Base-by-base conservation (phyloP, 2,329 filamentous ascomycete genomes). In the Colletotrichum cuscutae region DNA sequence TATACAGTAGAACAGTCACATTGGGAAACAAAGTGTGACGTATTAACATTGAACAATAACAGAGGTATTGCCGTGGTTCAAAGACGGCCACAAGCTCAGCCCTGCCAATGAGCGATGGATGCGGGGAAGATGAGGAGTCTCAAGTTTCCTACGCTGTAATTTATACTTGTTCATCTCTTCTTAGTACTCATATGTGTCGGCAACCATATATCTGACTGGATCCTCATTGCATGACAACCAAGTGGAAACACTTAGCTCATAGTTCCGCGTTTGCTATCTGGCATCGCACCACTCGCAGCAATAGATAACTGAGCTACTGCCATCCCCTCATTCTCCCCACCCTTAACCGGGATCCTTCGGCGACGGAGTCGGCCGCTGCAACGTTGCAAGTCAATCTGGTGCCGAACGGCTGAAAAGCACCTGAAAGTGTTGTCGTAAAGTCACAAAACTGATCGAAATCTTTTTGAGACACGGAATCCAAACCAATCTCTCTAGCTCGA, bases 61-160 rank as follows among this genome's bases (percentile, higher is more conserved):
- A 26, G 26, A 26, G 26, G 4, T 26, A 26, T 26, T 26, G 26
- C 26, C 26, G 26, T 35, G 4, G 73, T 78, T 24, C 78, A 67
- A 71, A 78, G 79, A 61, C 75, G 71, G 62, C 77, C 75, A 24
- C 22, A 42, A 22, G 19, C 59, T 32, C 54, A 11, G 13, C 15
- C 19, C 42, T 46, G 32, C 59, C 65, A 49, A 52, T 60, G 32
- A 64, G 37, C 54, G 35, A n/a, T 19, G 53, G 53, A 30, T 15
- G 65, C n/a, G 54, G 59, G 54, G 65, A 42, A 63, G 58, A 9
- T 37, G 9, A 62, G 52, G 46, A 71, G 42, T 3, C 8, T 22
- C 42, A 49, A 11, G 8, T 49, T 3, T 49, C 42, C 19, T 19
- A 22, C 42, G 15, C 42, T 8, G 19, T 22, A 49, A 7, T 49